phyloP scores from a whole-genome alignment of 768 basidiomycete genomes.

The Tubosaeta sp. region DNA sequence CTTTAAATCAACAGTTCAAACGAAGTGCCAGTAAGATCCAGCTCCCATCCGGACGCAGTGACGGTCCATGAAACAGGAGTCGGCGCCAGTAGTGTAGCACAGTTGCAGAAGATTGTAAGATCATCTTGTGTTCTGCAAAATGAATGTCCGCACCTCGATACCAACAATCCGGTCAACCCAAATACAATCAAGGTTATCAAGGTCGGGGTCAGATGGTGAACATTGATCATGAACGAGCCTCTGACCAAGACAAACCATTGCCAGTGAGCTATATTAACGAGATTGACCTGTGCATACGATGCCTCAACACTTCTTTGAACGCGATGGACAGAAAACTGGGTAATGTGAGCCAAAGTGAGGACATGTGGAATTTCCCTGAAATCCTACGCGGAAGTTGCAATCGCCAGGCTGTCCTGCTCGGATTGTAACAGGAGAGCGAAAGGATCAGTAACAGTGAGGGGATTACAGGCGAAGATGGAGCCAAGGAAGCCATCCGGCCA shows the following conservation, averaged over 20 bases:
- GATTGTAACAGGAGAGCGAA: not conserved
- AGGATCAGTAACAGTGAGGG: not conserved
- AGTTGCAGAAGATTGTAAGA: not conserved
- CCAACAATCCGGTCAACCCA: constrained; percentile 10
- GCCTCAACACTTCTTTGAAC: constrained; percentile 8
- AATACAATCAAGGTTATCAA: constrained; percentile 4
- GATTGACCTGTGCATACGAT: constrained; percentile 6
- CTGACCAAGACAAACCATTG: constrained; percentile 1
- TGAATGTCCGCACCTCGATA: constrained; percentile 8
- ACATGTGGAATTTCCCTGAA: not conserved
- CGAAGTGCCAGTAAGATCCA: not conserved
- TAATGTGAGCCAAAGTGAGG: not conserved
- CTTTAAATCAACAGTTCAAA: constrained; percentile 1
- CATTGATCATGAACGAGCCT: not conserved
- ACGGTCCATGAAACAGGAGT: not conserved
- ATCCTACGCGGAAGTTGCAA: not conserved
- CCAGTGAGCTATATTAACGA: constrained; percentile 3
- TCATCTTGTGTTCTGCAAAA: not conserved
- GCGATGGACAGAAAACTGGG: constrained; percentile 2
- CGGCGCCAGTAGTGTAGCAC: constrained; percentile 12
- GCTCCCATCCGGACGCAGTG: constrained; percentile 1
- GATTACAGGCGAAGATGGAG: not conserved
- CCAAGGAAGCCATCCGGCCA: not conserved
- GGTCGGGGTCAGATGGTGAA: not conserved
- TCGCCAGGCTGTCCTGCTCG: not conserved